Evolutionary conservation across 2,329 filamentous ascomycete genomes (phyloP).

Genomic region (Alternaria sp.): DNA sequence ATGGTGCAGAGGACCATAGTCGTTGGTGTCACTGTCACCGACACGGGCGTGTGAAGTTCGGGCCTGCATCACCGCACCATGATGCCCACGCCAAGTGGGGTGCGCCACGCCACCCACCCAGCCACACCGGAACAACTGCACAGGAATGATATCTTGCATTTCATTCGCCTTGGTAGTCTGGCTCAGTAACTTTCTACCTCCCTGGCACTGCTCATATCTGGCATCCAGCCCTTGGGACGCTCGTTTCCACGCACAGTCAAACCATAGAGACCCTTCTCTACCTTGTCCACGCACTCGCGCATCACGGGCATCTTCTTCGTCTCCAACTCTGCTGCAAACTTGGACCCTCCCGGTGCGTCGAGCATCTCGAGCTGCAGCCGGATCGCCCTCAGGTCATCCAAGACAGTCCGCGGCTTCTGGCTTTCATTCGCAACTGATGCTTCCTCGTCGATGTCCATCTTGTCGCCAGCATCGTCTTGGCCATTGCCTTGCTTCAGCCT

Average conservation of each 20-base stretch:
- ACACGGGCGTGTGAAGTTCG: constrained; percentile 24
- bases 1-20: constrained; percentile 28
- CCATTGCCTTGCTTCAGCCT: constrained; percentile 21
- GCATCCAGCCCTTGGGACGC: constrained; percentile 89
- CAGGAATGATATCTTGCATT: not conserved
- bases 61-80: constrained; percentile 15
- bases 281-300: constrained; percentile 88
- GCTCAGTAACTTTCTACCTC: constrained; percentile 51
- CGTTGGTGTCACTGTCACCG: constrained; percentile 16
- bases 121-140: constrained; percentile 22
- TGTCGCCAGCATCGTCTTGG: constrained; percentile 29
- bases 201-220: constrained; percentile 65
- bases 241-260: constrained; percentile 87
- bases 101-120: constrained; percentile 8
- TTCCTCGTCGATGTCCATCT: constrained; percentile 46
- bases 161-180: not conserved
- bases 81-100: constrained; percentile 23
- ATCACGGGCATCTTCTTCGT: constrained; percentile 83
- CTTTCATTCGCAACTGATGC: constrained; percentile 22
- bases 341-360: constrained; percentile 60
- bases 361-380: constrained; percentile 78
- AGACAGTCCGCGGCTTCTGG: constrained; percentile 63
- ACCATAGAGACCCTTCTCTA: constrained; percentile 88
- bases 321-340: constrained; percentile 67
- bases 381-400: constrained; percentile 81